These are phyloP conservation scores for Xylaria sp. DNA, from an alignment of 2,329 filamentous ascomycete species.

Conservation along the genomic window DNA sequence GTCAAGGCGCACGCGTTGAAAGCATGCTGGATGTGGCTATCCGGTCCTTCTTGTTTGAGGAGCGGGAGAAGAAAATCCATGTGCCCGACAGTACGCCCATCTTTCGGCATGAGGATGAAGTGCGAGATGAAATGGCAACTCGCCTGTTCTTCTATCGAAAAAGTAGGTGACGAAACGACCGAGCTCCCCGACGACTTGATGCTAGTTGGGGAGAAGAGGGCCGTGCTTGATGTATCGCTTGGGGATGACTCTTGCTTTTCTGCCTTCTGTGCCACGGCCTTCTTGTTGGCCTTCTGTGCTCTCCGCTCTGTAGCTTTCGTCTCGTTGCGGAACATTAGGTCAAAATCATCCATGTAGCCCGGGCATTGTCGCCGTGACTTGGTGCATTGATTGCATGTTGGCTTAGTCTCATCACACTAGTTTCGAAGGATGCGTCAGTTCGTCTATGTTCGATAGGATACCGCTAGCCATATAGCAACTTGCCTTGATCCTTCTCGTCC, in stretches of 20 bases:
- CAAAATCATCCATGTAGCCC: conserved; percentile 77
- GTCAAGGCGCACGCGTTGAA: conserved; percentile 71
- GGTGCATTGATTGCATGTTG: conserved; percentile 72
- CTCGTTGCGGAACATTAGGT: conserved; percentile 78
- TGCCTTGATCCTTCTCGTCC: conserved; percentile 79
- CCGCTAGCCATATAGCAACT: conserved; percentile 38
- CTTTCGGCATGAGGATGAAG: conserved; percentile 65
- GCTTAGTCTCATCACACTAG: conserved; percentile 75
- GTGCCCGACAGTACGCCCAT: conserved; percentile 64
- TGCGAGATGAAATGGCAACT: conserved; percentile 70
- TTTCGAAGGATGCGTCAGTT: conserved; percentile 35
- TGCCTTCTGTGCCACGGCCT: conserved; percentile 54
- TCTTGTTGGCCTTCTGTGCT: conserved; percentile 67
- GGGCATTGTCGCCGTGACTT: conserved; percentile 73
- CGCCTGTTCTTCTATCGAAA: conserved; percentile 66
- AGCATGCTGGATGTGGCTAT: conserved; percentile 64
- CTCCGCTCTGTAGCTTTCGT: conserved; percentile 74
- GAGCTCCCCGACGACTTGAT: conserved; percentile 41
- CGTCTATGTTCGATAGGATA: neutral
- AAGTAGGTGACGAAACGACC: conserved; percentile 53
- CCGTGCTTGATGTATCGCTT: conserved; percentile 36
- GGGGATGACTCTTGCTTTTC: conserved; percentile 44
- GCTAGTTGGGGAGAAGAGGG: conserved; percentile 43
- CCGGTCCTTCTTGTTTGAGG: conserved; percentile 57
- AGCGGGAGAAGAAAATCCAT: conserved; percentile 70